These are phyloP conservation scores for Penicillium dipodomyicola DNA, from an alignment of 495 filamentous ascomycete species.

Conservation along the genomic window DNA sequence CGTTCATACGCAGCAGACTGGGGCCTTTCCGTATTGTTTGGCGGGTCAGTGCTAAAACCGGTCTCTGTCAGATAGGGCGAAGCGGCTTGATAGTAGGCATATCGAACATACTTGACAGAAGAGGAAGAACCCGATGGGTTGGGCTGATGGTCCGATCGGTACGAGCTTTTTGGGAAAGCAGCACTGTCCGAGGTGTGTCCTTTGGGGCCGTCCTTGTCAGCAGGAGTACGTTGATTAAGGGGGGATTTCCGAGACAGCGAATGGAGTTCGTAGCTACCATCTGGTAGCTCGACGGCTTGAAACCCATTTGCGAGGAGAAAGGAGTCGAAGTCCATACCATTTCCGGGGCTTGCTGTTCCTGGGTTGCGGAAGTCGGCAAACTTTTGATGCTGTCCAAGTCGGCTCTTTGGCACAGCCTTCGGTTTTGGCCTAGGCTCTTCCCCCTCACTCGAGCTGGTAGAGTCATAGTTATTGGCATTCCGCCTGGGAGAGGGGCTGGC, in stretches of 20 bases:
- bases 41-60: conserved; percentile 9
- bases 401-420: conserved; percentile 46
- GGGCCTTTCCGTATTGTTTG: conserved; percentile 1
- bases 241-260: background rate
- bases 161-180: conserved; percentile 26
- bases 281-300: background rate
- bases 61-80: background rate
- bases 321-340: conserved; percentile 29
- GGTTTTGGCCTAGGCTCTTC: conserved; percentile 32
- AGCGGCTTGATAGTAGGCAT: background rate
- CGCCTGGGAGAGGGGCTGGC: conserved; percentile 39
- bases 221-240: conserved; percentile 18
- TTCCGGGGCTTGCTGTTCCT: conserved; percentile 25
- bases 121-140: conserved; percentile 17
- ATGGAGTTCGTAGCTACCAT: background rate
- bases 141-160: conserved; percentile 16
- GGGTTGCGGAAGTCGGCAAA: conserved; percentile 33
- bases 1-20: conserved; percentile 35
- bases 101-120: conserved; percentile 12
- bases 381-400: conserved; percentile 37
- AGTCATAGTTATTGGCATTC: conserved; percentile 27
- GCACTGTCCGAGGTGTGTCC: conserved; percentile 43
- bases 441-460: conserved; percentile 43
- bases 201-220: conserved; percentile 32
- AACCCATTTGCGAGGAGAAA: background rate